A percentile compares a stretch with the other conserved stretches of the same genome.
Conservation (phyloP, 2,329 filamentous ascomycete genomes). For the Exophiala oligosperma region DNA sequence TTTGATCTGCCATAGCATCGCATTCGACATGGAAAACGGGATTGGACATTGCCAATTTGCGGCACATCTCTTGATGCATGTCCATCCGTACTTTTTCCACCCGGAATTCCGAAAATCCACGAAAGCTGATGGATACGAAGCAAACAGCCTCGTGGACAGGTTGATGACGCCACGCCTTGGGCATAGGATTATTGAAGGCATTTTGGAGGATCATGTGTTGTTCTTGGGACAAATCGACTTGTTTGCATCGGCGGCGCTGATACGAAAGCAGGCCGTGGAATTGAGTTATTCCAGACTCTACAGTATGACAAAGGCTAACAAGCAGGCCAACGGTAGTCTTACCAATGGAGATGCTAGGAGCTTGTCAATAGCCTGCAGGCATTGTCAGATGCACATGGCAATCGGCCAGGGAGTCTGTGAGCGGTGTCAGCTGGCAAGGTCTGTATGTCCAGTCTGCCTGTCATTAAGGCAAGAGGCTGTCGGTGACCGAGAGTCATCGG, state of each 20-base stretch:
- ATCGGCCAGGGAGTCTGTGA: slow-evolving; percentile 20
- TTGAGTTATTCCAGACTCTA: slow-evolving; percentile 20
- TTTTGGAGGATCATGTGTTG: slow-evolving; percentile 59
- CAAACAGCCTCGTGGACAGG: slow-evolving; percentile 21
- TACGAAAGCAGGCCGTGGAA: slow-evolving; percentile 53
- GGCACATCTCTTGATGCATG: slow-evolving; percentile 47
- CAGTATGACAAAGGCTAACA: slow-evolving; percentile 1
- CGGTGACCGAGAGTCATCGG: background rate
- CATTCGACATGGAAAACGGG: slow-evolving; percentile 37
- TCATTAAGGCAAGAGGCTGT: slow-evolving; percentile 5
- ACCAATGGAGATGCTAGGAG: slow-evolving; percentile 13
- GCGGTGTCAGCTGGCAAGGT: slow-evolving; percentile 18
- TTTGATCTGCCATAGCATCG: slow-evolving; percentile 27
- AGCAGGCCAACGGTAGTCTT: slow-evolving; percentile 13
- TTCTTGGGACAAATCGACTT: slow-evolving; percentile 47
- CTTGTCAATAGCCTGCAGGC: slow-evolving; percentile 18
- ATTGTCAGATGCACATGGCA: slow-evolving; percentile 21
- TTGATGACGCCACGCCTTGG: slow-evolving; percentile 45
- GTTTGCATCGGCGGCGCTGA: slow-evolving; percentile 46
- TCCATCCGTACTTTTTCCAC: slow-evolving; percentile 44
- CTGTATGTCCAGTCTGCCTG: slow-evolving; percentile 55
- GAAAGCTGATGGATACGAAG: background rate
- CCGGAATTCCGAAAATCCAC: slow-evolving; percentile 18
- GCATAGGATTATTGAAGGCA: slow-evolving; percentile 43
- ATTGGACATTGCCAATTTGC: slow-evolving; percentile 49